Conservation (phyloP, 1,284 basidiomycete genomes). For the Heliocybe sulcata region DNA sequence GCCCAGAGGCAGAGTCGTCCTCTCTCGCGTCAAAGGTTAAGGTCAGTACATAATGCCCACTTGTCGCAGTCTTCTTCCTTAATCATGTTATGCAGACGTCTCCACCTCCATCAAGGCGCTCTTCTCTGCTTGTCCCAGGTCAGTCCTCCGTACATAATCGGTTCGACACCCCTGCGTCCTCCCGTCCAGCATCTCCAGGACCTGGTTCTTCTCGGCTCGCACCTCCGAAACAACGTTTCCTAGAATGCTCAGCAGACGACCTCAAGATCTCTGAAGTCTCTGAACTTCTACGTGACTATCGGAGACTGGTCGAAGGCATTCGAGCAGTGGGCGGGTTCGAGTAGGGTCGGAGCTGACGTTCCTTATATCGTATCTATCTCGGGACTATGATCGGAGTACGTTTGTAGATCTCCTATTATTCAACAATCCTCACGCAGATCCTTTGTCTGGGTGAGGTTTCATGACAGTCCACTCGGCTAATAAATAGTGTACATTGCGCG, state of each 20-base stretch:
- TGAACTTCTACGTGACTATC: constrained; percentile 71
- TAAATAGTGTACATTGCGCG: not conserved
- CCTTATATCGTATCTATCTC: not conserved
- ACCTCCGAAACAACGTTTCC: constrained; percentile 60
- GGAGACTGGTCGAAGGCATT: constrained; percentile 44
- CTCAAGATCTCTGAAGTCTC: constrained; percentile 69
- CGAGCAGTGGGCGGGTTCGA: constrained; percentile 33
- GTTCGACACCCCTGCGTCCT: constrained; percentile 36
- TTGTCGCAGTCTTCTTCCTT: not conserved
- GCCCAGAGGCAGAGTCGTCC: constrained; percentile 20
- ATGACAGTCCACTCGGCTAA: too few relatives aligned
- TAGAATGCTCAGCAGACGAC: constrained; percentile 67
- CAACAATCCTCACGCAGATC: not conserved
- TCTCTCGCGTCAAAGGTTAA: constrained; percentile 26
- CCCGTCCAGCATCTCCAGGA: constrained; percentile 31
- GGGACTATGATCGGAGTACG: not conserved
- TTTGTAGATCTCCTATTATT: not conserved
- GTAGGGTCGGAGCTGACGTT: constrained; percentile 10
- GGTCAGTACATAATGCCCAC: constrained; percentile 13
- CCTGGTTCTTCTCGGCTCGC: constrained; percentile 28
- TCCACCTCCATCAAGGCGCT: constrained; percentile 37
- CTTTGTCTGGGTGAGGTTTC: too few relatives aligned
- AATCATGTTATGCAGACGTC: constrained; percentile 21
- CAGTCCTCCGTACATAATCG: constrained; percentile 18
- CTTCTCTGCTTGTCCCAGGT: constrained; percentile 31